phyloP scores from a whole-genome alignment of 2,329 filamentous ascomycete species.

The Monilinia fructicola region DNA sequence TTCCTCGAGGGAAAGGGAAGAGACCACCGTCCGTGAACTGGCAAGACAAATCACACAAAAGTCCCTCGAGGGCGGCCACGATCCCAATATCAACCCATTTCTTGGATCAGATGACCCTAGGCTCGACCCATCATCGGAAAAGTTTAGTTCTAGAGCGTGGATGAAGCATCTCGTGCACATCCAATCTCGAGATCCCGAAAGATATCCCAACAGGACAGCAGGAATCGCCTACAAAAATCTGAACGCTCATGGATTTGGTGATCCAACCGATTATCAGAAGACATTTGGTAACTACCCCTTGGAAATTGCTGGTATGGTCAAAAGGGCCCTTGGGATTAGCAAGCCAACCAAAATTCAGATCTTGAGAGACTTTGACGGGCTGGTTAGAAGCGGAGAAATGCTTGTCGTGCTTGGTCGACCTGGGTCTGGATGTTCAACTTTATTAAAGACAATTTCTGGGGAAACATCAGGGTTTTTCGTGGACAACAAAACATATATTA shows the following conservation, averaged over 20 bases:
- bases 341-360: constrained; percentile 57
- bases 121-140: constrained; percentile 52
- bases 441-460: constrained; percentile 57
- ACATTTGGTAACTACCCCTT: constrained; percentile 63
- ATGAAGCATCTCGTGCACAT: constrained; percentile 55
- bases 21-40: constrained; percentile 14
- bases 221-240: constrained; percentile 26
- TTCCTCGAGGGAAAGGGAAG: constrained; percentile 12
- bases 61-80: not conserved
- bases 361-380: constrained; percentile 61
- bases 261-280: constrained; percentile 49
- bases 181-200: constrained; percentile 49
- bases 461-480: constrained; percentile 59
- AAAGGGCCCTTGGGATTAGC: constrained; percentile 52
- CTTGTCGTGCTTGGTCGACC: constrained; percentile 68
- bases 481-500: constrained; percentile 51
- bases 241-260: constrained; percentile 27
- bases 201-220: constrained; percentile 37
- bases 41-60: constrained; percentile 20
- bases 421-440: constrained; percentile 62
- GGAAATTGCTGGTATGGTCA: constrained; percentile 46
- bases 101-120: constrained; percentile 49
- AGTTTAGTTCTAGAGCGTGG: constrained; percentile 59
- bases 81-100: constrained; percentile 51
- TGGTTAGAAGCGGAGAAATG: constrained; percentile 64